These are phyloP conservation scores for Eutrema japonicum DNA, from an alignment of 345 rosid genomes.

Conservation along the genomic window DNA sequence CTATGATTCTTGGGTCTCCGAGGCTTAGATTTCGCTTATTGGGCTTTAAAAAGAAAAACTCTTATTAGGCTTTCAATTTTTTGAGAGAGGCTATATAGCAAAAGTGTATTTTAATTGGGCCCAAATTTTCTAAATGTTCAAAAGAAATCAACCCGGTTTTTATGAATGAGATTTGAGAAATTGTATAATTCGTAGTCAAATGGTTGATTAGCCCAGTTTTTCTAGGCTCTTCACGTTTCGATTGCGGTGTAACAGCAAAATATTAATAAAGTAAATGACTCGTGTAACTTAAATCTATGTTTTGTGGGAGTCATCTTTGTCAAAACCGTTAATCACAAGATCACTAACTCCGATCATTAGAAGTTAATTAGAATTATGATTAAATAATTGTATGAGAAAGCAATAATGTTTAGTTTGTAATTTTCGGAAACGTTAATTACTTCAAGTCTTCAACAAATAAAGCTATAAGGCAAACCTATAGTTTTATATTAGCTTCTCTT, in stretches of 20 bases:
- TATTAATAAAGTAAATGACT: not conserved
- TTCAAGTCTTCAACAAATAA: conserved; percentile 7
- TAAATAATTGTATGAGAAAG: not conserved
- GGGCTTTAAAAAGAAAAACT: not conserved
- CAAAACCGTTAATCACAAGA: no score
- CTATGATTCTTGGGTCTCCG: not conserved
- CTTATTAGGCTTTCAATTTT: not conserved
- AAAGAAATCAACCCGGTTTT: not conserved
- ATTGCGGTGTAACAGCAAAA: not conserved
- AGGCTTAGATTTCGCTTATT: not conserved
- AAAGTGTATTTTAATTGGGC: not conserved
- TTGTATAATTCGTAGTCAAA: not conserved
- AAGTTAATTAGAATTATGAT: not conserved
- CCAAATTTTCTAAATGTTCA: not conserved
- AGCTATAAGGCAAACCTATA: not conserved
- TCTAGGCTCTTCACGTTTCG: not conserved
- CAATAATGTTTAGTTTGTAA: conserved; percentile 18
- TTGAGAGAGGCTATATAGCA: not conserved
- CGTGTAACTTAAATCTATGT: not conserved
- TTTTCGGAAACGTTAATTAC: conserved; percentile 21
- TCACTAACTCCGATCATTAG: not conserved
- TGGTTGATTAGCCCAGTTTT: not conserved
- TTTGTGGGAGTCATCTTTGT: no score
- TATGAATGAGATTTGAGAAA: not conserved
- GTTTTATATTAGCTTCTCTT: conserved; percentile 6